phyloP scores from a whole-genome alignment of 1,284 basidiomycete genomes.

The Somion occarium region DNA sequence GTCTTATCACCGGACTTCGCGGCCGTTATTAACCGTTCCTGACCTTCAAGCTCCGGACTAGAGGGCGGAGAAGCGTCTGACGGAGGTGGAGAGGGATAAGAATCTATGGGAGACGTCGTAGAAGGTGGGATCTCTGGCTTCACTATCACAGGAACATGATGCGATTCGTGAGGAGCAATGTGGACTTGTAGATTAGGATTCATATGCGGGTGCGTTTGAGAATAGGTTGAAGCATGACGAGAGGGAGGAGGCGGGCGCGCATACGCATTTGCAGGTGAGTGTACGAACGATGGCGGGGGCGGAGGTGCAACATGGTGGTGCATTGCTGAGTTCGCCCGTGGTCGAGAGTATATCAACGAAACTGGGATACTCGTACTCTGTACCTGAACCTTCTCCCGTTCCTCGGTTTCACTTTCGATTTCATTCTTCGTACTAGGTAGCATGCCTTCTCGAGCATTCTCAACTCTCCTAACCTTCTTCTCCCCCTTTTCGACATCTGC shows the following conservation, averaged over 20 bases:
- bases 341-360: constrained; percentile 17
- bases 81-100: constrained; percentile 74
- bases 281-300: constrained; percentile 19
- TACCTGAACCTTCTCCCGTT: constrained; percentile 29
- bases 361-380: constrained; percentile 7
- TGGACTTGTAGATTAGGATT: constrained; percentile 31
- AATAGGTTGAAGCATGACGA: constrained; percentile 15
- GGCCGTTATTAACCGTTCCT: constrained; percentile 4
- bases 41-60: constrained; percentile 10
- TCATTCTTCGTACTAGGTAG: constrained; percentile 62
- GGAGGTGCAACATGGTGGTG: constrained; percentile 8
- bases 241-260: neutral
- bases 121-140: constrained; percentile 1
- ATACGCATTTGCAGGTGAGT: neutral
- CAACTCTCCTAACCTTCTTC: constrained; percentile 80
- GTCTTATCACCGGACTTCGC: constrained; percentile 14
- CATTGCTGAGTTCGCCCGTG: constrained; percentile 9
- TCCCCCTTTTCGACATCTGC: constrained; percentile 91
- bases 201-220: constrained; percentile 19
- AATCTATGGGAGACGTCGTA: constrained; percentile 39
- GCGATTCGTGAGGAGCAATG: constrained; percentile 19
- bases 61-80: constrained; percentile 66
- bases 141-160: neutral
- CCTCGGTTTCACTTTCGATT: constrained; percentile 5
- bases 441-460: constrained; percentile 70